Conservation (phyloP, 306 rosid genomes). For the Spatholobus suberectus region DNA sequence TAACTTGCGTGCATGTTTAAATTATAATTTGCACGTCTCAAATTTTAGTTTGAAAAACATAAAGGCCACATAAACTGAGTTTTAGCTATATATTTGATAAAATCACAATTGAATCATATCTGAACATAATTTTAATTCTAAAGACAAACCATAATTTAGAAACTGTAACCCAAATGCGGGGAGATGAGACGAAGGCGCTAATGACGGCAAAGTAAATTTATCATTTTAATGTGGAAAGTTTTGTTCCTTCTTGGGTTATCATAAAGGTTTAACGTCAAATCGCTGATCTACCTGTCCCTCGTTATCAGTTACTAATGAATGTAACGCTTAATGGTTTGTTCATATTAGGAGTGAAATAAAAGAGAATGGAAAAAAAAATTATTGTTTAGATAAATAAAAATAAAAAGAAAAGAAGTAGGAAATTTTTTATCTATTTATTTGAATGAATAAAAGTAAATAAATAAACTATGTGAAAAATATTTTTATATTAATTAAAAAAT, state of each 20-base stretch:
- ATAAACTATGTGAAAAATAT: too few species aligned
- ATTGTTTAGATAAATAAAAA: too few species aligned
- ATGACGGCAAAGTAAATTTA: background rate
- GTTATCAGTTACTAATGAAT: too few species aligned
- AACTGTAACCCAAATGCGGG: background rate
- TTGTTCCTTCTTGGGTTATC: background rate
- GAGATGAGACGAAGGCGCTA: background rate
- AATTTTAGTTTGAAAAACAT: background rate
- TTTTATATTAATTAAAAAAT: too few species aligned
- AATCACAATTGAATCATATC: background rate
- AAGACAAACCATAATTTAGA: background rate
- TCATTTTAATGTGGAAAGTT: background rate
- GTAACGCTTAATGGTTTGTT: too few species aligned
- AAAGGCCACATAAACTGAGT: background rate
- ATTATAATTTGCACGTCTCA: background rate
- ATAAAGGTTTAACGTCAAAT: background rate
- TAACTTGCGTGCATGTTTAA: too few species aligned
- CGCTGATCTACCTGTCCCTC: background rate
- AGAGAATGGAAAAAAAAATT: too few species aligned
- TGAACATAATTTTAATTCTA: background rate
- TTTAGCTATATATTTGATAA: background rate
- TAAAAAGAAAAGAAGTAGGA: too few species aligned
- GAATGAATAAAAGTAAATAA: too few species aligned
- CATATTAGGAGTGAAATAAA: background rate
- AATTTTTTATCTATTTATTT: too few species aligned